These are phyloP conservation scores for Beauveria asiatica DNA, from an alignment of 2,329 filamentous ascomycete genomes.

Conservation along the genomic window DNA sequence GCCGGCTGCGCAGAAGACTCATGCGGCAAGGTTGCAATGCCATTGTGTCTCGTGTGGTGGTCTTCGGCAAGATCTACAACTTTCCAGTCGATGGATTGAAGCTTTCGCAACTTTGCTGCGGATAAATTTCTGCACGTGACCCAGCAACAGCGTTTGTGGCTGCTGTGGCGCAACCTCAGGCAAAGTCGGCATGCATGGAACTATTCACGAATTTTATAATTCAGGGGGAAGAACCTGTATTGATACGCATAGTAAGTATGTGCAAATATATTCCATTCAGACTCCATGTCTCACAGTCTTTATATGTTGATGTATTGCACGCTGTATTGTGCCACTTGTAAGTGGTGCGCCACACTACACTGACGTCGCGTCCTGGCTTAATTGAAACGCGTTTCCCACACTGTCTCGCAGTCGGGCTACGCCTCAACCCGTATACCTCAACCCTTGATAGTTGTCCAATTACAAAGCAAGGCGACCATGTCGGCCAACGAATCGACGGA, in stretches of 20 bases:
- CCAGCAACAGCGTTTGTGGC: background rate
- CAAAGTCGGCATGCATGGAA: too few species aligned
- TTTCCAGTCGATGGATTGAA: background rate
- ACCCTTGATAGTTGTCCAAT: background rate
- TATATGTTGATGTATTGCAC: background rate
- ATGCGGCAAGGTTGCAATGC: constrained; percentile 9
- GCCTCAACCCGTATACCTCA: background rate
- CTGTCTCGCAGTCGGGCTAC: background rate
- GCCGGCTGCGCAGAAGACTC: constrained; percentile 4
- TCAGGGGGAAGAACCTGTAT: too few species aligned
- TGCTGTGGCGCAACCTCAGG: background rate
- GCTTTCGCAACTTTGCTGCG: constrained; percentile 1
- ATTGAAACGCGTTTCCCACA: constrained; percentile 9
- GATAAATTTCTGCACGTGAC: constrained; percentile 10
- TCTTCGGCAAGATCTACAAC: background rate
- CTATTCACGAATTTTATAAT: too few species aligned
- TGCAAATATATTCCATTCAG: too few species aligned
- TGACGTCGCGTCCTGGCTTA: constrained; percentile 4
- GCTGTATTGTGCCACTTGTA: background rate
- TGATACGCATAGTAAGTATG: too few species aligned
- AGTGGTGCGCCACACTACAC: background rate
- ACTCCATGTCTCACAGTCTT: too few species aligned
- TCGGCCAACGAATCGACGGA: background rate
- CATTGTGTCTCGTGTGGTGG: constrained; percentile 6
- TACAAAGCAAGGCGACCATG: background rate